Evolutionary conservation across 2,329 filamentous ascomycete species (phyloP), one percentile per base, ranked within the genome.

Genomic region (Trichoderma semiorbis): DNA sequence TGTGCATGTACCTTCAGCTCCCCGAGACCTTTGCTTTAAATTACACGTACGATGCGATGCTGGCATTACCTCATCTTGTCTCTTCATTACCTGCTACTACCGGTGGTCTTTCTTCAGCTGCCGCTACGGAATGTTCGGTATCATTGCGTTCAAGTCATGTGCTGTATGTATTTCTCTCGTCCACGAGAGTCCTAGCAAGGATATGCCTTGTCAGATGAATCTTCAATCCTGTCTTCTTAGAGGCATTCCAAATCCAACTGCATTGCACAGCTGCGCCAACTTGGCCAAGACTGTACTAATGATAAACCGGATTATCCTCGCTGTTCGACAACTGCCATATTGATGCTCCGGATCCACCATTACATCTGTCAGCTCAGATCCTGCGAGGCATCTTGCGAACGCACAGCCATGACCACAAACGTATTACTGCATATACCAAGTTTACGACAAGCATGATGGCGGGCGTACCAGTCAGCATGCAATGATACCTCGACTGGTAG

Each of bases 41-140:
- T 64, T 30, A 34, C 61, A 64, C 61, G 61, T 64, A 64, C 61
- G 61, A 64, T 30, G 43, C 61, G 61, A 64, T 30, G 43, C 36
- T 28, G 21, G 47, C 21, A 53, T 53, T 53, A 53, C 47, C n/a
- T 24, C 47, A 53, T 53, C 47, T 21, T 36, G 34, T 30, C 36
- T 65, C 39, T 47, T 32, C 28, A 28, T n/a, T 12, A 32, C 55
- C 55, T 60, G n/a, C 58, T 14, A 21, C 47, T 53, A 53, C 47
- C 47, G 58, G 32, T 62, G 6, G 30, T 12, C 21, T 26, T 26
- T 26, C 12, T 21, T 34, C 32, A 36, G 8, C 26, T 32, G 24
- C 32, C 28, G 47, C 43, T 36, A 28, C 63, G 47, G 63, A 66
- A 55, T 66, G 21, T 53, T 53, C 47, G 47, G 47, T 53, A 24